Evolutionary conservation across 75 land plant species (phyloP), one percentile per base, ranked within the genome.

Genomic region (Sequoiadendron giganteum): DNA sequence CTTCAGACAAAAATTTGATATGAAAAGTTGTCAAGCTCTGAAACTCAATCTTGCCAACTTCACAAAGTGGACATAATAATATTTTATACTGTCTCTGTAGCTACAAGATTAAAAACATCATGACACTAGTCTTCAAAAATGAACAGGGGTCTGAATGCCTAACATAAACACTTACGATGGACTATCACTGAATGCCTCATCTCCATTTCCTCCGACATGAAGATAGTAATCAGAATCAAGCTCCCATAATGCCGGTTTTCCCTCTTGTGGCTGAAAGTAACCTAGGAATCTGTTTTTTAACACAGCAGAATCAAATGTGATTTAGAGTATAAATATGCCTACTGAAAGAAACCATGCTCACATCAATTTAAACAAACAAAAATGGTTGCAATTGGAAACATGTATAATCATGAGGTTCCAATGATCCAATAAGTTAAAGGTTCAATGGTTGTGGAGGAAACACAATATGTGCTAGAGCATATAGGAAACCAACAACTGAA

Each of bases 241-340:
- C 79, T 98, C 96, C 99, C 99, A 98, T 28, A 98, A 93, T 70
- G 99, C 98, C 48, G 99, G 99, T 86, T 98, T 98, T 86, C 97
- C 99, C 87, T 97, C 99, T 89, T 95, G 94, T 58, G 98, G 99
- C 88, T 98, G 93, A 86, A 98, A 98, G 86, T 98, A 93, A 72
- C 99, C 99, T 40, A 98, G 88, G 84, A 97, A 97, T 91, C 99
- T 96, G 90, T 38, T 45, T 55, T 48, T 30, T 34, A 85, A 82
- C 30, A 82, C 52, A 73, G 34, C 32, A 43, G 48, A 48, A 47
- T 3, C 80, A 85, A 85, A 61, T 10, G 86, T 19, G 34, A 49
- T 47, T 82, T 82, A 47, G 52, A 82, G 11, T 82, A 42, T 47
- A 82, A 16, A 21, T 82, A 82, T 82, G n/a, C 49, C 52, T 47